Evolutionary conservation across 768 basidiomycete species (phyloP).

Genomic region (Sarcomyxa edulis): DNA sequence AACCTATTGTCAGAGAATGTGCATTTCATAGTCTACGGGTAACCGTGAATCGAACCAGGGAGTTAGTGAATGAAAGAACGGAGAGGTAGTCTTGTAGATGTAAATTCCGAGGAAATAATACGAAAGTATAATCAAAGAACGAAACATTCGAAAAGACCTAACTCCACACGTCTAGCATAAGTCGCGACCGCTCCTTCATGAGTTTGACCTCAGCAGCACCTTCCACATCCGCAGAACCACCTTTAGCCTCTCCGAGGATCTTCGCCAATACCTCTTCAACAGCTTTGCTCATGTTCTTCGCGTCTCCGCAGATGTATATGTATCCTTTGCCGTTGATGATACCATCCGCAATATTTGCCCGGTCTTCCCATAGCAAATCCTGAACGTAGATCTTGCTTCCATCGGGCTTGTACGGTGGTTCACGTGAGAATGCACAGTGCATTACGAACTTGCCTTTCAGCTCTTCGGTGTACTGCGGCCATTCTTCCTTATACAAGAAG

Average conservation of each 20-base stretch:
- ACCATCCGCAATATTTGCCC: conserved; percentile 76
- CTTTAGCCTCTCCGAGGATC: conserved; percentile 91
- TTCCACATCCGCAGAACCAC: conserved; percentile 82
- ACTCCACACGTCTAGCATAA: conserved; percentile 90
- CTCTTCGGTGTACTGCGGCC: conserved; percentile 82
- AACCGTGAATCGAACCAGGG: too few relatives aligned
- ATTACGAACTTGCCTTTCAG: conserved; percentile 89
- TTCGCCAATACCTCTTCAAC: conserved; percentile 86
- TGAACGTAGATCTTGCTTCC: conserved; percentile 99
- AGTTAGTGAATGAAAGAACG: too few relatives aligned
- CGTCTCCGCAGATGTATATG: conserved; percentile 95
- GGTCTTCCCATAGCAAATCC: conserved; percentile 88
- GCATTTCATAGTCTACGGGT: too few relatives aligned
- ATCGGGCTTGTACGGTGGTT: conserved; percentile 79
- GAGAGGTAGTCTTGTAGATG: too few relatives aligned
- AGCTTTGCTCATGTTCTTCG: conserved; percentile 92
- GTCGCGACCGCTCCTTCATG: conserved; percentile 88
- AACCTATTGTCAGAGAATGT: too few relatives aligned
- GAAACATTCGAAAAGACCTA: conserved; percentile 32
- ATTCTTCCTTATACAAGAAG: conserved; percentile 93
- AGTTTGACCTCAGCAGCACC: conserved; percentile 90
- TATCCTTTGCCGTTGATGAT: conserved; percentile 96
- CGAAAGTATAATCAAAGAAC: too few relatives aligned
- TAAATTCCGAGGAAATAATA: too few relatives aligned
- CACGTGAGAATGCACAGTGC: conserved; percentile 87